A percentile compares a stretch with the other conserved stretches of the same genome.
Evolutionary conservation across 768 basidiomycete species (phyloP).

Genomic region (Lentinula detonsa): DNA sequence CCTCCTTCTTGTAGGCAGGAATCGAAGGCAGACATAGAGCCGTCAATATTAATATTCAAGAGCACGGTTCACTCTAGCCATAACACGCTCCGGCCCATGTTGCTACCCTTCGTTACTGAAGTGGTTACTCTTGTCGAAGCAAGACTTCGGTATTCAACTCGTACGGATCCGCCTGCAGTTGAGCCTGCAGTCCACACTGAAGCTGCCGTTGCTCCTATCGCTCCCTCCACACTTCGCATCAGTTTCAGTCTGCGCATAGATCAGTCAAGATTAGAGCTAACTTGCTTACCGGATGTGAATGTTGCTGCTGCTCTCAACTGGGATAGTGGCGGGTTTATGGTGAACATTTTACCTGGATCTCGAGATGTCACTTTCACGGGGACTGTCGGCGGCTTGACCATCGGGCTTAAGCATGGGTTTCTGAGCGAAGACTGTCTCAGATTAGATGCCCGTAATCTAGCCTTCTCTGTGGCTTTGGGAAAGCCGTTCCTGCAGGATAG

Average conservation of each 20-base stretch:
- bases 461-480: constrained; percentile 69
- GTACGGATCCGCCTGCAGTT: constrained; percentile 9
- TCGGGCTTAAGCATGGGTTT: constrained; percentile 81
- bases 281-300: constrained; percentile 88
- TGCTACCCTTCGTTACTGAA: constrained; percentile 83
- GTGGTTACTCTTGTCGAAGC: constrained; percentile 64
- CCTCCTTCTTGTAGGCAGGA: constrained; percentile 31
- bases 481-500: constrained; percentile 34
- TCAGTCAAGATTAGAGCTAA: constrained; percentile 78
- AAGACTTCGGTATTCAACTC: constrained; percentile 54
- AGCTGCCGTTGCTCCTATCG: not conserved
- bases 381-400: constrained; percentile 73
- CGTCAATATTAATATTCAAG: constrained; percentile 73
- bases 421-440: constrained; percentile 78
- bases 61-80: constrained; percentile 85
- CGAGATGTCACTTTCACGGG: constrained; percentile 71
- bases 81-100: constrained; percentile 75
- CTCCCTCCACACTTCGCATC: constrained; percentile 52
- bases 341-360: constrained; percentile 71
- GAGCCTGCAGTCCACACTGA: not conserved
- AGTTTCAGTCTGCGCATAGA: constrained; percentile 90
- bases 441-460: constrained; percentile 76
- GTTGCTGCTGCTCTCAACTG: constrained; percentile 87
- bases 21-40: constrained; percentile 28
- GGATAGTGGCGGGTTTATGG: constrained; percentile 90